phyloP scores from a whole-genome alignment of 2,329 filamentous ascomycete genomes.

The Epichloe sibirici region DNA sequence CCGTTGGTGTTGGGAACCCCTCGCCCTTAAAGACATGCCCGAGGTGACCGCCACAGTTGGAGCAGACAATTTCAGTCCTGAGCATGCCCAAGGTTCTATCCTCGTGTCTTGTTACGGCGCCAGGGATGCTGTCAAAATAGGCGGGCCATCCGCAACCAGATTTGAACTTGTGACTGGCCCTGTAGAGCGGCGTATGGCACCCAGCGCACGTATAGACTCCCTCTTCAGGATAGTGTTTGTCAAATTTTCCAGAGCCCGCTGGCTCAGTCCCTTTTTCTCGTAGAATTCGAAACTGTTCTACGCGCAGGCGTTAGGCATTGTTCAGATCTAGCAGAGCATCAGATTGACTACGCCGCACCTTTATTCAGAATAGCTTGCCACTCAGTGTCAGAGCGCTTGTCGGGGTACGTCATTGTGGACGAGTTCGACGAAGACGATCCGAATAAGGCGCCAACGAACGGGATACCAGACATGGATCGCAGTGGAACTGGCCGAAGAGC shows the following conservation, averaged over 20 bases:
- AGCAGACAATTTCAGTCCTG: slow-evolving; percentile 86
- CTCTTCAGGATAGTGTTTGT: slow-evolving; percentile 66
- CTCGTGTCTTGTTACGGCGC: slow-evolving; percentile 71
- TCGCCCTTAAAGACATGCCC: slow-evolving; percentile 95
- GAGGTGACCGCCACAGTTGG: slow-evolving; percentile 85
- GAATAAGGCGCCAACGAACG: slow-evolving; percentile 69
- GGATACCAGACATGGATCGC: slow-evolving; percentile 62
- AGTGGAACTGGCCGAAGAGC: slow-evolving; percentile 17
- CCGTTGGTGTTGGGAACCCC: slow-evolving; percentile 70
- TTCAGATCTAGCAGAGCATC: background rate
- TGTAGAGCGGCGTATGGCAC: slow-evolving; percentile 82
- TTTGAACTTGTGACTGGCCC: slow-evolving; percentile 87
- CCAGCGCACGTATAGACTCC: slow-evolving; percentile 83
- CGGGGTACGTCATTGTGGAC: slow-evolving; percentile 60
- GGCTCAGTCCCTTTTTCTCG: slow-evolving; percentile 85
- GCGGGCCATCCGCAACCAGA: slow-evolving; percentile 96
- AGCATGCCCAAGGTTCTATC: slow-evolving; percentile 71
- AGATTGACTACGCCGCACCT: slow-evolving; percentile 20
- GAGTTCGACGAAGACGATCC: slow-evolving; percentile 38
- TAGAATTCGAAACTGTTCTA: slow-evolving; percentile 92
- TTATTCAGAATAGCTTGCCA: slow-evolving; percentile 75
- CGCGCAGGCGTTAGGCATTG: slow-evolving; percentile 4
- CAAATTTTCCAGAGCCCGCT: slow-evolving; percentile 67
- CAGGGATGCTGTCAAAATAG: slow-evolving; percentile 91
- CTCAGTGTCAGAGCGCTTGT: slow-evolving; percentile 68